phyloP scores from a whole-genome alignment of 2,329 filamentous ascomycete genomes.

The Clarireedia hainanense region DNA sequence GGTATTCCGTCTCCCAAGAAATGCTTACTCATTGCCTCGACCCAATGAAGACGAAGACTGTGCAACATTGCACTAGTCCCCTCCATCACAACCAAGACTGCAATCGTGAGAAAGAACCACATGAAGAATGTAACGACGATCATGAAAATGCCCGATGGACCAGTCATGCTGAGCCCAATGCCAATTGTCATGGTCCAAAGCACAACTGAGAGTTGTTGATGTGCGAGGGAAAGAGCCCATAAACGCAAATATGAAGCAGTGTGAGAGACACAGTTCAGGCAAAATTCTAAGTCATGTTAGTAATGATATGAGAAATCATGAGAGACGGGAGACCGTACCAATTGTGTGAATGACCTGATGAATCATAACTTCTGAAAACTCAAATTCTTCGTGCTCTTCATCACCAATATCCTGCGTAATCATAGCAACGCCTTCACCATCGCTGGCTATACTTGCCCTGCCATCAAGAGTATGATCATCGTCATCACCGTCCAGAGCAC shows the following conservation, averaged over 20 bases:
- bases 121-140: constrained; percentile 76
- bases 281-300: constrained; percentile 66
- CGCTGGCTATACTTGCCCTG: constrained; percentile 62
- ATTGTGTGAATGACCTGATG: constrained; percentile 99
- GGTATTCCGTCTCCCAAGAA: constrained; percentile 84
- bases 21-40: constrained; percentile 96
- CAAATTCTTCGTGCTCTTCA: constrained; percentile 91
- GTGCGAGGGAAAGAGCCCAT: constrained; percentile 93
- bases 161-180: constrained; percentile 60
- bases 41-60: constrained; percentile 86
- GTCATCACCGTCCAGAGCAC: constrained; percentile 83
- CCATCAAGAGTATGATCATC: constrained; percentile 57
- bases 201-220: constrained; percentile 94
- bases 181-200: constrained; percentile 94
- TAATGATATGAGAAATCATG: not conserved
- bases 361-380: constrained; percentile 96
- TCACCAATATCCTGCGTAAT: constrained; percentile 82
- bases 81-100: constrained; percentile 87
- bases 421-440: constrained; percentile 78
- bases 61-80: constrained; percentile 95
- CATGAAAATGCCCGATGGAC: constrained; percentile 65
- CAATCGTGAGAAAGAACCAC: constrained; percentile 81
- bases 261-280: constrained; percentile 97
- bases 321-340: constrained; percentile 49
- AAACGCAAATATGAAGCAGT: constrained; percentile 97